Percentiles rank a stretch among this genome's conserved stretches.
Conservation (phyloP, 2,329 filamentous ascomycete species). For the Orbilia quercus region DNA sequence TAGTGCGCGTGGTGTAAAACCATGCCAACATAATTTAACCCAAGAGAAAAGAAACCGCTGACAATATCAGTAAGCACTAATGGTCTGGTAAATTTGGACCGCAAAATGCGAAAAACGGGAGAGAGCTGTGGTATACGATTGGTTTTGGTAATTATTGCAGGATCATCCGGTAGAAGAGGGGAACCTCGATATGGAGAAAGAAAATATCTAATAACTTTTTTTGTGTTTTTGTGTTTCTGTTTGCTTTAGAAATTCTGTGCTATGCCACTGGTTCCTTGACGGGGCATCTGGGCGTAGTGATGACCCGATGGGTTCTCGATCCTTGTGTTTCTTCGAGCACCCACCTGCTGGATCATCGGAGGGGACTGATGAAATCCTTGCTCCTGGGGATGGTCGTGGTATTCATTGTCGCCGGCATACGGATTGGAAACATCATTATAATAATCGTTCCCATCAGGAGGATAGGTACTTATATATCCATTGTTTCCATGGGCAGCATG, state of each 20-base stretch:
- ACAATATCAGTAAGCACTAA: too few relatives aligned
- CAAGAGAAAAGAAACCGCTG: neutral
- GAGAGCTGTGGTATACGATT: neutral
- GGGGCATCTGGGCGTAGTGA: slow-evolving; percentile 76
- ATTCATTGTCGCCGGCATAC: slow-evolving; percentile 65
- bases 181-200: too few relatives aligned
- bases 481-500: slow-evolving; percentile 39
- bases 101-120: too few relatives aligned
- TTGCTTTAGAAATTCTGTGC: slow-evolving; percentile 88
- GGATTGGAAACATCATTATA: slow-evolving; percentile 71
- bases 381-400: slow-evolving; percentile 61
- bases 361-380: slow-evolving; percentile 67
- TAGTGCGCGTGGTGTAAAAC: slow-evolving; percentile 1
- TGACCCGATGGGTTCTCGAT: slow-evolving; percentile 81
- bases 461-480: slow-evolving; percentile 66
- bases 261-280: slow-evolving; percentile 86
- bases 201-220: too few relatives aligned
- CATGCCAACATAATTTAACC: slow-evolving; percentile 59
- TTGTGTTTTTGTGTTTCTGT: too few relatives aligned
- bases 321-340: slow-evolving; percentile 88
- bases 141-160: neutral
- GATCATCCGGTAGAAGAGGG: too few relatives aligned
- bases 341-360: slow-evolving; percentile 92
- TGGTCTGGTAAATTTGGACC: too few relatives aligned
- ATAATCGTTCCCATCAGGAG: slow-evolving; percentile 66